phyloP scores from a whole-genome alignment of 371 early-diverging fungal genomes.

The Nematocida sp. region DNA sequence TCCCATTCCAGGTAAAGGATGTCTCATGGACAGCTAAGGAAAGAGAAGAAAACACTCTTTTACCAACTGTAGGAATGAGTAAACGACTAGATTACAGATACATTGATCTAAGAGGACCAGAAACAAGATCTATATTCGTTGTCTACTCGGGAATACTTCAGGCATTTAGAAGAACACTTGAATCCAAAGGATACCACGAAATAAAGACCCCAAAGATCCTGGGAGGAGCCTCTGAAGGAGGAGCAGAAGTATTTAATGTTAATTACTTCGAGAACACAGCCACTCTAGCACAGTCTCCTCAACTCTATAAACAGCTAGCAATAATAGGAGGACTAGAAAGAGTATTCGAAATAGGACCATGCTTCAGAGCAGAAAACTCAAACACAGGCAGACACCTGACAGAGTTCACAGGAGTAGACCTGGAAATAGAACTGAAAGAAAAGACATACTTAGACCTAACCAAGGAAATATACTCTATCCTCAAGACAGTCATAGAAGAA shows the following conservation, averaged over 20 bases:
- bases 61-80: conserved; percentile 72
- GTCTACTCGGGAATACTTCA: conserved; percentile 83
- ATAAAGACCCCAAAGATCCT: conserved; percentile 97
- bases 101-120: conserved; percentile 84
- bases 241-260: conserved; percentile 92
- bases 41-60: conserved; percentile 61
- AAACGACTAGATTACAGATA: conserved; percentile 90
- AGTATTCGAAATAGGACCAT: conserved; percentile 97
- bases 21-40: conserved; percentile 61
- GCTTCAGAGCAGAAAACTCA: conserved; percentile 97
- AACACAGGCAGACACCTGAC: conserved; percentile 97
- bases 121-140: conserved; percentile 93
- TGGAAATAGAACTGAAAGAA: conserved; percentile 90
- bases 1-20: conserved; percentile 90
- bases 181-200: conserved; percentile 77
- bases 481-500: conserved; percentile 67
- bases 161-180: conserved; percentile 84
- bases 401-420: conserved; percentile 96
- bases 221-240: conserved; percentile 90
- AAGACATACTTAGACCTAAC: conserved; percentile 93
- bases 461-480: conserved; percentile 78
- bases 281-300: conserved; percentile 94
- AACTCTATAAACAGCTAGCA: conserved; percentile 98
- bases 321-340: conserved; percentile 91
- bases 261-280: conserved; percentile 87